Base-by-base conservation (phyloP, 2,329 filamentous ascomycete species). In the Ophioceras dolichostomum region DNA sequence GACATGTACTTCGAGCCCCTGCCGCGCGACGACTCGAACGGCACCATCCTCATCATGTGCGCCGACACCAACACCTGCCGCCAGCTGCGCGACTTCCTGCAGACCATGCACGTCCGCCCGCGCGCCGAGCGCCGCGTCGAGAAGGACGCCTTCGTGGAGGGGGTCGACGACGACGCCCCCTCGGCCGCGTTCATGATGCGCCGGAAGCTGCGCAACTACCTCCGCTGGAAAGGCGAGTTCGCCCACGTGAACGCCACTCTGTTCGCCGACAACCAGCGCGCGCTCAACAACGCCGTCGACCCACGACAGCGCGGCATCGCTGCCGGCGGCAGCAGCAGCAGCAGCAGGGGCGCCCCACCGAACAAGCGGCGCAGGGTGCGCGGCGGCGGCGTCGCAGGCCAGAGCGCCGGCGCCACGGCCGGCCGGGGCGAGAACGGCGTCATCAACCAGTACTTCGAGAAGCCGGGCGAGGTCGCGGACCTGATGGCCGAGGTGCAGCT, bases 31-130 rank as follows among this genome's bases (percentile, higher is more conserved):
- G 84, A 87, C 49, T 94, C 87, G 0, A 94, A 87, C 52, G 83
- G 84, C n/a, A 85, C 84, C 3, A 86, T 94, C 35, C 64, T 98
- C 24, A 85, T 98, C 54, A 96, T 98, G 91, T 96, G 89, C 53
- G 80, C 81, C 19, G 89, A 94, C 49, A 77, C 83, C 39, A 76
- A 79, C 39, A 94, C 86, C 8, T 94, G 85, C 51, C 74, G 82
- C 12, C 91, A 98, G 49, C 65, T 98, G 30, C 77, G 86, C 45
- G 89, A 96, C 54, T 96, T 89, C 53, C 63, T 98, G 16, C 83
- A 94, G 54, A 87, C 77, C 6, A 95, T 94, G 86, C 76, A 93
- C 51, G 70, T 88, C 20, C 76, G 73, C 38, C 68, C 76, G 37
- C 69, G 56, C 49, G 53, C 50, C 32, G 64, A 70, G 36, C 58